Conservation (phyloP, 768 basidiomycete genomes). For the Leccinum variicolor region DNA sequence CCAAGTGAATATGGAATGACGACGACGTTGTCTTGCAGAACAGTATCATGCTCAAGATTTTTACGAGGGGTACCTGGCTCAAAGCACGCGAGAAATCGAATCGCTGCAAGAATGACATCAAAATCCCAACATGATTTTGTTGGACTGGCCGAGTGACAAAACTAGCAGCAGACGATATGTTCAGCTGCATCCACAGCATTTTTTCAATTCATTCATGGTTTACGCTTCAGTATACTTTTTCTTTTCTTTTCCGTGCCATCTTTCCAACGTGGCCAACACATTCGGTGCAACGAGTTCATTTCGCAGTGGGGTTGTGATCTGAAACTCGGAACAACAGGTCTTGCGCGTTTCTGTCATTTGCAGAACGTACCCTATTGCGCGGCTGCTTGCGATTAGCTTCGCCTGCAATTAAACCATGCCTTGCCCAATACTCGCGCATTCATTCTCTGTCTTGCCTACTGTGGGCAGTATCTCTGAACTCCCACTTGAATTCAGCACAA, state of each 20-base stretch:
- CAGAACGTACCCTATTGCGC: too few relatives aligned
- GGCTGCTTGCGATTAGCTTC: too few relatives aligned
- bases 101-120: slow-evolving; percentile 53
- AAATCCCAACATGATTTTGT: background rate
- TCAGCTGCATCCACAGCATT: background rate
- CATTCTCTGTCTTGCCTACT: too few relatives aligned
- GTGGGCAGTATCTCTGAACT: background rate
- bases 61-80: slow-evolving; percentile 56
- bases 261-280: background rate
- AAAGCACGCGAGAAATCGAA: slow-evolving; percentile 59
- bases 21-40: slow-evolving; percentile 27
- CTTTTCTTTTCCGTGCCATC: background rate
- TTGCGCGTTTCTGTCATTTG: too few relatives aligned
- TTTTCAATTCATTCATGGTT: background rate
- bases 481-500: background rate
- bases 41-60: slow-evolving; percentile 50
- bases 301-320: too few relatives aligned
- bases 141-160: background rate
- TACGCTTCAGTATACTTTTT: too few relatives aligned
- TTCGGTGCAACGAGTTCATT: too few relatives aligned
- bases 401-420: too few relatives aligned
- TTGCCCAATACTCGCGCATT: too few relatives aligned
- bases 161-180: background rate
- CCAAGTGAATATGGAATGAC: background rate
- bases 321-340: too few relatives aligned